Percentiles rank a stretch among this genome's conserved stretches.
Evolutionary conservation across 192 early-diverging fungal species (phyloP).

Genomic region (Chytriomyces sp.): DNA sequence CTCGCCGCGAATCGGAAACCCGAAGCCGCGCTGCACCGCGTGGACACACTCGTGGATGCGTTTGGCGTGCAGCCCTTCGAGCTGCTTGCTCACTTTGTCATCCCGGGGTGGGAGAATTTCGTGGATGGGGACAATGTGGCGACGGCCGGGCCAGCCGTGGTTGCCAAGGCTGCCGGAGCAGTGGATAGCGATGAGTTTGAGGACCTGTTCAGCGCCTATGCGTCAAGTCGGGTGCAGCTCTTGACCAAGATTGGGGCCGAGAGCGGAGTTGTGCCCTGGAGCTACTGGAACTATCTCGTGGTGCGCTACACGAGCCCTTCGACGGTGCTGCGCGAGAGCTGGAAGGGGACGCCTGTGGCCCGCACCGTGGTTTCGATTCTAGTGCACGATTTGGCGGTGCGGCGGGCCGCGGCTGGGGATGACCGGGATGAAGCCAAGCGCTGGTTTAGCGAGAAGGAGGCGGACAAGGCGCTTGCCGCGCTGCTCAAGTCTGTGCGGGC

Average conservation of each 20-base stretch:
- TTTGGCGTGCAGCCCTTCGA: not conserved
- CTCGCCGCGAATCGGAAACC: not conserved
- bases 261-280: slow-evolving; percentile 18
- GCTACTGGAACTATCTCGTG: slow-evolving; percentile 20
- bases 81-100: not conserved
- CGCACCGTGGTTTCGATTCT: not conserved
- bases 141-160: not conserved
- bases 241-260: slow-evolving; percentile 5
- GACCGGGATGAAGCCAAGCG: not conserved
- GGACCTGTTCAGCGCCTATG: slow-evolving; percentile 18
- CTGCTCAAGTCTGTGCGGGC: not conserved
- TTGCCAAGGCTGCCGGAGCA: not conserved
- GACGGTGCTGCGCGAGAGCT: not conserved
- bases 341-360: not conserved
- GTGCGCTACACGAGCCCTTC: not conserved
- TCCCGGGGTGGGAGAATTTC: not conserved
- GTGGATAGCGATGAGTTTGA: slow-evolving; percentile 4
- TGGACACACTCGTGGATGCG: slow-evolving; percentile 11
- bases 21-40: not conserved
- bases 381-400: slow-evolving; percentile 16
- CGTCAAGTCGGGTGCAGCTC: not conserved
- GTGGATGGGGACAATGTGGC: not conserved
- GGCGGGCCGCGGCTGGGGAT: not conserved
- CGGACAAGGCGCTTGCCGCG: slow-evolving; percentile 4
- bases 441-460: slow-evolving; percentile 33